Evolutionary conservation across 371 early-diverging fungal genomes (phyloP).

Genomic region (Smittium culicis): DNA sequence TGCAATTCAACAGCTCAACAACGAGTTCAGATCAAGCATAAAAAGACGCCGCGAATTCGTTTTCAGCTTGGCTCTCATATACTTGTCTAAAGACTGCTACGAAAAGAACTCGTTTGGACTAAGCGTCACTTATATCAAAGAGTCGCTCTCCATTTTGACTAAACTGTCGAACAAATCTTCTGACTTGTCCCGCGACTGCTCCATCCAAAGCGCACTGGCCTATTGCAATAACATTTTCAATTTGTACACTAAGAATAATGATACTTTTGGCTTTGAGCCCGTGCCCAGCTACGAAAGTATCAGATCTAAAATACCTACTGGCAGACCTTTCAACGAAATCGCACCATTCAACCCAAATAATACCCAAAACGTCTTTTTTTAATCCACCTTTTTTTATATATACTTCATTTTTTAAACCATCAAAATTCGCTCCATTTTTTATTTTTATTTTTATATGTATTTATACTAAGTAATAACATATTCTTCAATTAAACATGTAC

Average conservation of each 20-base stretch:
- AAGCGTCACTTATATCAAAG: conserved; percentile 31
- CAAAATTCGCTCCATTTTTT: too few species aligned
- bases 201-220: too few species aligned
- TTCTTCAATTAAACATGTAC: too few species aligned
- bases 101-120: conserved; percentile 28
- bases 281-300: conserved; percentile 27
- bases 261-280: conserved; percentile 28
- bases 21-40: conserved; percentile 21
- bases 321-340: conserved; percentile 18
- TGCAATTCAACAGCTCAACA: conserved; percentile 14
- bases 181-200: too few species aligned
- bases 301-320: conserved; percentile 23
- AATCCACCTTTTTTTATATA: too few species aligned
- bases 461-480: too few species aligned
- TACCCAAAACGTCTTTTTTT: too few species aligned
- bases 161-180: conserved; percentile 13
- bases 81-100: conserved; percentile 27
- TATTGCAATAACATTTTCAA: neutral
- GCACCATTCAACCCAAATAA: conserved; percentile 3
- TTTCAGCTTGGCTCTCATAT: conserved; percentile 27
- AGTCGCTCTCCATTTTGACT: conserved; percentile 22
- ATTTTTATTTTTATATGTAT: too few species aligned
- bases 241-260: conserved; percentile 30
- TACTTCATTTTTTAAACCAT: too few species aligned
- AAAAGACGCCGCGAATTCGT: conserved; percentile 28